Base-by-base conservation (phyloP, 768 basidiomycete genomes). In the Boletus rex-veris region DNA sequence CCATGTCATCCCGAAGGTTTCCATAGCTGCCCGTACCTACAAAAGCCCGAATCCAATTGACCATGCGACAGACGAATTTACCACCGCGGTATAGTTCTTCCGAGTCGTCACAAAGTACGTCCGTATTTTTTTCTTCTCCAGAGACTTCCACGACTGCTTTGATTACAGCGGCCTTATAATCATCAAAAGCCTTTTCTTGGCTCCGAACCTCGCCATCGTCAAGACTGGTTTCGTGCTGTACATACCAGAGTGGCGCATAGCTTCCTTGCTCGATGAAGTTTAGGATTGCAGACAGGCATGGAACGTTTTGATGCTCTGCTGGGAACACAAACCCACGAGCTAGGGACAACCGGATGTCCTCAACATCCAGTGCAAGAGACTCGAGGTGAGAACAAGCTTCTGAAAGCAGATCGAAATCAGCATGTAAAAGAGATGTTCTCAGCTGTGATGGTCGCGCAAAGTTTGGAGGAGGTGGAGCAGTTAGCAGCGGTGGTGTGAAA, bases 81-180 rank as follows among this genome's bases (percentile, higher is more conserved):
- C 88, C 88, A n/a, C 86, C 86, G 6, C 85, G 83, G 39, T 75
- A 68, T 16, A 68, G 73, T 30, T 74, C 69, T 45, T 83, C 80
- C 18, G 76, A 79, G 41, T 81, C 79, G 58, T 86, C 83, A 84
- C 89, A 92, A n/a, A 92, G 73, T 8, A 85, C 80, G 46, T 90
- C 85, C 56, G 80, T 80, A 58, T 90, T 92, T 58, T 79, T 81
- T 57, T 88, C 87, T 65, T 92, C 88, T 37, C 90, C 91, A 9
- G 90, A 83, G 38, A 89, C 83, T 63, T 92, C 92, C 28, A 95
- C 90, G 15, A 94, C 81, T 3, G 87, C 82, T 62, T 92, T 92
- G 69, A 93, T 85, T 9, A 93, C 74, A 0, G 90, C 91, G 4
- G 86, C 88, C 71, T 94, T 95, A 73, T 90, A 91, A 28, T 85